A percentile compares a stretch with the other conserved stretches of the same genome.
Conservation (phyloP, 805 yeast species). For the Metschnikowia sp. region DNA sequence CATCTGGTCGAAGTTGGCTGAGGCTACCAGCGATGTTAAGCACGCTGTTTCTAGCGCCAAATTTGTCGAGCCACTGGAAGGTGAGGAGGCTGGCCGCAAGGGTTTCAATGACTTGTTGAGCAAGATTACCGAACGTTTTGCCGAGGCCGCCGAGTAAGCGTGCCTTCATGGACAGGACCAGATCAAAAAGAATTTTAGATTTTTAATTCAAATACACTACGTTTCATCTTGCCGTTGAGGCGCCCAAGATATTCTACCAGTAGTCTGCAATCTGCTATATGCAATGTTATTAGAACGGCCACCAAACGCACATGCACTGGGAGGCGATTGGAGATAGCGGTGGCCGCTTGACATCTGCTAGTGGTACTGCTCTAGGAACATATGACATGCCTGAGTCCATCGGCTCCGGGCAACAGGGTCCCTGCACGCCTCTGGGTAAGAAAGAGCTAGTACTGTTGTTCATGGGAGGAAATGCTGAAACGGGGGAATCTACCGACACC, state of each 20-base stretch:
- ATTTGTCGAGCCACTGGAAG: conserved; percentile 93
- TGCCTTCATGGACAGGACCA: not conserved
- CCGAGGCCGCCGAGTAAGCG: conserved; percentile 84
- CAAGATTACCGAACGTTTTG: conserved; percentile 83
- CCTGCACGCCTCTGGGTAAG: conserved; percentile 9
- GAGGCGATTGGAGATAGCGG: conserved; percentile 1
- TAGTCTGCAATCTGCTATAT: not conserved
- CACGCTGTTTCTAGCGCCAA: conserved; percentile 92
- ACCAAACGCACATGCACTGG: conserved; percentile 7
- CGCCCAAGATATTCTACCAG: not conserved
- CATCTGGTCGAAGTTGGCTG: conserved; percentile 88
- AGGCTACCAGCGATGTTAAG: conserved; percentile 85
- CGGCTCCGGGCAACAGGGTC: conserved; percentile 6
- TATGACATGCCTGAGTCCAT: conserved; percentile 6
- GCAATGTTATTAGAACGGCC: conserved; percentile 5
- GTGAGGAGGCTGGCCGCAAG: conserved; percentile 70
- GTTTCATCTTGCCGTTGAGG: not conserved
- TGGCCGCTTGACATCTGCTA: conserved; percentile 8
- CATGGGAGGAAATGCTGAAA: conserved; percentile 1
- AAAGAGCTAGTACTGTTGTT: conserved; percentile 14
- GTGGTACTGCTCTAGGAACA: conserved; percentile 14
- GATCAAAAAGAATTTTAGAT: not conserved
- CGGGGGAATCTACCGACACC: not conserved
- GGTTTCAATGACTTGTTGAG: conserved; percentile 76
- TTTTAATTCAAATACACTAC: conserved; percentile 3